Evolutionary conservation across 176 grass and related monocot species (phyloP).

Genomic region (Raddia guianensis): DNA sequence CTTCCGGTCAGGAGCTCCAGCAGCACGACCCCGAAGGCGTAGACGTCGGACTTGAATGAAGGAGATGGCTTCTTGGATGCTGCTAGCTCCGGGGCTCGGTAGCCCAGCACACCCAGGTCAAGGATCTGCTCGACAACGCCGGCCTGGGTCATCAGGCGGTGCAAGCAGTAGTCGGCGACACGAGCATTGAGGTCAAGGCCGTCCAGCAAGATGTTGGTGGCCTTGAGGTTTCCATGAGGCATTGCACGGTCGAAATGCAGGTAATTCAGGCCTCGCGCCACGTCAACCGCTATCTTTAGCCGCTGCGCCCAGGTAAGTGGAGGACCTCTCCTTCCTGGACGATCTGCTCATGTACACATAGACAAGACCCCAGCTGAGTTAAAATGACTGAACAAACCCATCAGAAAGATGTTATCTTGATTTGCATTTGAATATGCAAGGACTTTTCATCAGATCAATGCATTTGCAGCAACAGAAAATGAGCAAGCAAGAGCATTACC

Average conservation of each 20-base stretch:
- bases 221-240: conserved; percentile 97
- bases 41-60: conserved; percentile 88
- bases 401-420: neutral
- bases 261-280: conserved; percentile 93
- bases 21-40: conserved; percentile 80
- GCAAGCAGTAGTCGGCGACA: conserved; percentile 80
- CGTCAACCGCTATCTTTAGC: conserved; percentile 78
- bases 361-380: neutral
- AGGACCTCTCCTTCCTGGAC: conserved; percentile 80
- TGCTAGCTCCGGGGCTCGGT: conserved; percentile 84
- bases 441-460: neutral
- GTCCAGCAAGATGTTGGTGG: conserved; percentile 83
- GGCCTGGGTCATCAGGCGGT: conserved; percentile 90
- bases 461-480: conserved; percentile 14
- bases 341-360: conserved; percentile 51
- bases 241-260: conserved; percentile 93
- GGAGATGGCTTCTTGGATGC: conserved; percentile 85
- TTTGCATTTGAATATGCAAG: neutral
- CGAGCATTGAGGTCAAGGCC: conserved; percentile 91
- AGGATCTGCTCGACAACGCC: conserved; percentile 74
- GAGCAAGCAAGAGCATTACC: conserved; percentile 52
- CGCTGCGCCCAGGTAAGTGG: conserved; percentile 92
- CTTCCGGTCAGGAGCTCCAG: conserved; percentile 81
- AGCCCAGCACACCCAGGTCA: conserved; percentile 75
- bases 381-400: neutral